A percentile compares a stretch with the other conserved stretches of the same genome.
phyloP scores from a whole-genome alignment of 2,329 filamentous ascomycete genomes.

The Seiridium cupressi region DNA sequence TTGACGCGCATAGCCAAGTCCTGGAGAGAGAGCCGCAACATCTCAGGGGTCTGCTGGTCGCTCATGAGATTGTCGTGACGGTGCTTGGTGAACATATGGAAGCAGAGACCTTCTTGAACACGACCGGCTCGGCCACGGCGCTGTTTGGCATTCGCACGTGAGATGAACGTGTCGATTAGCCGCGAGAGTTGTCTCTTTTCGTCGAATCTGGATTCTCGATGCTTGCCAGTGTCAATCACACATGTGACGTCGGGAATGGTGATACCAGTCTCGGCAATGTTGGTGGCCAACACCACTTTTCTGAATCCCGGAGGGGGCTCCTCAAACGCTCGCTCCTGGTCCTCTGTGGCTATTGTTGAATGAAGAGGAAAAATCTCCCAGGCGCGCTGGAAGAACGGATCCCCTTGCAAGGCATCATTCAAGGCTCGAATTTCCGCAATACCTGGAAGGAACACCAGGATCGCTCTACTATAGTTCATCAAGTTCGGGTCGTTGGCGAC shows the following conservation, averaged over 20 bases:
- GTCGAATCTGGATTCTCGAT: conserved; percentile 96
- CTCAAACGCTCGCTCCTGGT: conserved; percentile 90
- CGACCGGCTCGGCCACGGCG: conserved; percentile 89
- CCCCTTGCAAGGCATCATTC: conserved; percentile 79
- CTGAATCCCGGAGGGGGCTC: conserved; percentile 77
- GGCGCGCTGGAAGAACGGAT: conserved; percentile 69
- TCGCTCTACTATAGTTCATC: conserved; percentile 76
- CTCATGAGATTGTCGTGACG: conserved; percentile 82
- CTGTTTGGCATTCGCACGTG: conserved; percentile 92
- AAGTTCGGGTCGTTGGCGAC: conserved; percentile 70
- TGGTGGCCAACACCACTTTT: conserved; percentile 95
- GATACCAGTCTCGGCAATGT: conserved; percentile 97
- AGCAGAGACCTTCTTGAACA: conserved; percentile 92
- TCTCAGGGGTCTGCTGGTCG: conserved; percentile 94
- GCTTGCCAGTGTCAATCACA: conserved; percentile 94
- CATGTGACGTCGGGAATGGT: conserved; percentile 98
- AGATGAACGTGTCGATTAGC: conserved; percentile 92
- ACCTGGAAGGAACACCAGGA: conserved; percentile 92
- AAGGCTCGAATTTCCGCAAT: conserved; percentile 88
- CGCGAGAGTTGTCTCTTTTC: conserved; percentile 88
- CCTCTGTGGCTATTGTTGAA: conserved; percentile 92
- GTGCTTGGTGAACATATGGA: conserved; percentile 90
- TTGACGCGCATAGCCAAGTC: conserved; percentile 95
- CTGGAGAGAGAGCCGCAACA: conserved; percentile 89
- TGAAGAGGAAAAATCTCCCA: conserved; percentile 92